Evolutionary conservation across 805 yeast species (phyloP), one percentile per base, ranked within the genome.

Genomic region (Kuraishia cidri): DNA sequence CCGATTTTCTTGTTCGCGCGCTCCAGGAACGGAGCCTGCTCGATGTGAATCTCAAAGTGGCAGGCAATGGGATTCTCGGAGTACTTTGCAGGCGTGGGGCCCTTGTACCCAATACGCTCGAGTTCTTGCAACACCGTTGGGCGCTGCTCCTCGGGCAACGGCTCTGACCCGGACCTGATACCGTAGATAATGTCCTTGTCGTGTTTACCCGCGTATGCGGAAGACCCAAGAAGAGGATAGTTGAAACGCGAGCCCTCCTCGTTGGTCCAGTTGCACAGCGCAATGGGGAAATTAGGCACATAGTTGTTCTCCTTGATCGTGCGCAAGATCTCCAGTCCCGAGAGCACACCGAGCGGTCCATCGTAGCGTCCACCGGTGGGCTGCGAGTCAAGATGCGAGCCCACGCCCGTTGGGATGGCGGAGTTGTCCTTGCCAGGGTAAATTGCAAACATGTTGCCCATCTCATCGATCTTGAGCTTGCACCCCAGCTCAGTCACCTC

Each of bases 241-340:
- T 86, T 82, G 47, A 78, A 79, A 32, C 87, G 56, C 0, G 87
- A 86, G 35, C 87, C 87, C 56, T 79, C 87, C 47, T 79, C 87
- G 46, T 79, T 79, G 50, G 76, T 74, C 87, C 87, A 79, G 45
- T 72, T 66, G 24, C 79, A 64, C 6, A 75, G 63, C 4, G 79
- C 75, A 36, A 79, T 66, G 6, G 85, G 86, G 40, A 62, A 78
- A 33, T 74, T 67, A 13, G 87, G 84, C 7, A 58, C 61, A 43
- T 56, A 66, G 29, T 63, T 58, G 48, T 75, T 72, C n/a, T 73
- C 83, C 37, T 74, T 70, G 46, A 79, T 54, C 4, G 85, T 76
- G 39, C 84, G 59, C 42, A 79, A 52, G 4, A 79, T 75, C 52
- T 79, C 85, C 29, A 79, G 55, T 1, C 84, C 86, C 5, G 79